phyloP scores from a whole-genome alignment of 2,329 filamentous ascomycete genomes.

The Lecanosticta acicola region DNA sequence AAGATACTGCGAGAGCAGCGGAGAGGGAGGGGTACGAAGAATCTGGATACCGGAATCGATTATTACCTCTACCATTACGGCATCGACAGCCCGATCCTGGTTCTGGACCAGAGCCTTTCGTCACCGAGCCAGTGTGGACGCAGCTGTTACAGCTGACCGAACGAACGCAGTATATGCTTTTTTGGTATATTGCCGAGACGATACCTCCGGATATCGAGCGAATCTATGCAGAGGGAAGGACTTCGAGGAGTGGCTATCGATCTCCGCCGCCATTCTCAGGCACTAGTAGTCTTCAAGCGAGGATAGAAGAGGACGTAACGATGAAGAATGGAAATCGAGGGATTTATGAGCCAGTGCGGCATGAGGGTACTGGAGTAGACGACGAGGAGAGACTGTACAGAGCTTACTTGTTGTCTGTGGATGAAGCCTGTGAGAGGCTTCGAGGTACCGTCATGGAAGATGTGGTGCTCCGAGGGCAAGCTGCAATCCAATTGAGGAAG shows the following conservation, averaged over 20 bases:
- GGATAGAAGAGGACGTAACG: conserved; percentile 34
- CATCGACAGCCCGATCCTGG: conserved; percentile 42
- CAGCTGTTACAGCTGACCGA: conserved; percentile 38
- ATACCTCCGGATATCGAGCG: conserved; percentile 33
- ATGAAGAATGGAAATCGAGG: conserved; percentile 33
- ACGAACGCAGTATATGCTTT: conserved; percentile 39
- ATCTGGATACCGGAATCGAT: conserved; percentile 46
- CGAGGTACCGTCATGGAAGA: conserved; percentile 40
- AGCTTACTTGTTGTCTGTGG: conserved; percentile 38
- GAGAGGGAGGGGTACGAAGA: conserved; percentile 49
- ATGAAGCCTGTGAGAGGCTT: conserved; percentile 40
- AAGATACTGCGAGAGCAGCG: conserved; percentile 39
- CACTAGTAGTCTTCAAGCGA: conserved; percentile 36
- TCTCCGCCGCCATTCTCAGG: conserved; percentile 36
- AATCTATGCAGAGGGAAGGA: background rate
- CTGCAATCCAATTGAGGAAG: conserved; percentile 36
- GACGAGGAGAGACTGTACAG: conserved; percentile 43
- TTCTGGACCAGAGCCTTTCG: conserved; percentile 26
- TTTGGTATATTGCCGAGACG: conserved; percentile 46
- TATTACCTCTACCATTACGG: conserved; percentile 41
- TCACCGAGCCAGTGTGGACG: conserved; percentile 43
- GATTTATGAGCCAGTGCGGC: conserved; percentile 41
- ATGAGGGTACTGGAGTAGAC: conserved; percentile 46
- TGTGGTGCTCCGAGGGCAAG: conserved; percentile 44
- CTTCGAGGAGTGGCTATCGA: conserved; percentile 7